These are phyloP conservation scores for Testicularia cyperi DNA, from an alignment of 1,284 basidiomycete genomes.

Conservation along the genomic window DNA sequence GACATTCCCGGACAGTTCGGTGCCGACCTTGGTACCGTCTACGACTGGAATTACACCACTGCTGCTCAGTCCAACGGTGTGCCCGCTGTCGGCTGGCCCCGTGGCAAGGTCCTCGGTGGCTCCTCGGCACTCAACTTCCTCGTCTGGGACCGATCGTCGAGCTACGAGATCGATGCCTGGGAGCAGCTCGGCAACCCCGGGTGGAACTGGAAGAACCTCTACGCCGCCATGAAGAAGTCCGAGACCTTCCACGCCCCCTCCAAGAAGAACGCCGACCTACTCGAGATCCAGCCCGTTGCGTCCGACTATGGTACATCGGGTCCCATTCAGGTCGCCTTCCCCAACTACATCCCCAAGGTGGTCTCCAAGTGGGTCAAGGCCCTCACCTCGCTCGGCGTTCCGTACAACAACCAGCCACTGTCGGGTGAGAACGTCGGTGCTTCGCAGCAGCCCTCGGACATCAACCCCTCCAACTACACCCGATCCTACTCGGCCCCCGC, in stretches of 20 bases:
- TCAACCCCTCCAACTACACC: conserved; percentile 49
- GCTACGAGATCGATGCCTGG: conserved; percentile 57
- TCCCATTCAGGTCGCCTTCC: conserved; percentile 52
- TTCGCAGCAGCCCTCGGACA: conserved; percentile 50
- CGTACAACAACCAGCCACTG: conserved; percentile 39
- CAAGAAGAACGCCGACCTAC: conserved; percentile 33
- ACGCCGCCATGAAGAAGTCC: conserved; percentile 61
- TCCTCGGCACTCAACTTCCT: conserved; percentile 60
- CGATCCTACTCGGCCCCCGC: conserved; percentile 53
- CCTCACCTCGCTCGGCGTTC: conserved; percentile 37
- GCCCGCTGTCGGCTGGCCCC: conserved; percentile 41
- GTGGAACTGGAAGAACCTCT: conserved; percentile 61
- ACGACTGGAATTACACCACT: conserved; percentile 52
- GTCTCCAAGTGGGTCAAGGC: conserved; percentile 42
- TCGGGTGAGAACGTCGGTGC: conserved; percentile 51
- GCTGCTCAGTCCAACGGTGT: conserved; percentile 35
- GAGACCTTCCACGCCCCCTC: conserved; percentile 54
- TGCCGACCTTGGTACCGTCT: conserved; percentile 39
- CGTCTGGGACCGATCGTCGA: conserved; percentile 57
- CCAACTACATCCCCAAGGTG: conserved; percentile 47
- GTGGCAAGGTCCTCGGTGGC: conserved; percentile 59
- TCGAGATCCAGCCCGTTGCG: conserved; percentile 39
- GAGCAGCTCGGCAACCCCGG: conserved; percentile 45
- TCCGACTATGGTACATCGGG: conserved; percentile 53
- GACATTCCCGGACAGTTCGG: conserved; percentile 47